Percentiles rank a stretch among this genome's conserved stretches.
Evolutionary conservation across 75 land plant genomes (phyloP).

Genomic region (Picea sitchensis): DNA sequence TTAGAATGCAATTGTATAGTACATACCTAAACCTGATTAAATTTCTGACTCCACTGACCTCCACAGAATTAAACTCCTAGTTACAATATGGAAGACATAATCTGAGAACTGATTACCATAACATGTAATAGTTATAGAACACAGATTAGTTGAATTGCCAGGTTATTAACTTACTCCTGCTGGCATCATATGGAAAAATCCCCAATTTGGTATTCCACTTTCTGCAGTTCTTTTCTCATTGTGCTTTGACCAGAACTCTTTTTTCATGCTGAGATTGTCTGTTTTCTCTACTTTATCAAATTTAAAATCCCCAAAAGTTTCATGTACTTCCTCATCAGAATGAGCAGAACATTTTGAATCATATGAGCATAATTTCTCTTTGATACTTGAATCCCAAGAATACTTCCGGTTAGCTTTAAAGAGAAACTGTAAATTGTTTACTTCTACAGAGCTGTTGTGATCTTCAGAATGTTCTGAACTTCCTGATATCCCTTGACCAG

Average conservation of each 20-base stretch:
- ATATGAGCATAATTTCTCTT: conserved; percentile 10
- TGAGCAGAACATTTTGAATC: conserved; percentile 14
- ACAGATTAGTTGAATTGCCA: too few relatives aligned
- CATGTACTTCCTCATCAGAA: conserved; percentile 11
- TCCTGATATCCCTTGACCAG: background rate
- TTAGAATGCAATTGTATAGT: too few relatives aligned
- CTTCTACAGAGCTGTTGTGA: conserved; percentile 1
- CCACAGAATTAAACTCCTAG: too few relatives aligned
- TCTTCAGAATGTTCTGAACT: background rate
- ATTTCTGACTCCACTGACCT: too few relatives aligned
- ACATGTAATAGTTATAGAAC: too few relatives aligned
- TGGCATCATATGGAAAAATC: conserved; percentile 54
- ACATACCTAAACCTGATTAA: too few relatives aligned
- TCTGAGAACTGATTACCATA: too few relatives aligned
- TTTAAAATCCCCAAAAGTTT: conserved; percentile 49
- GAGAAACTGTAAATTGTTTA: conserved; percentile 2
- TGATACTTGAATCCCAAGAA: conserved; percentile 4
- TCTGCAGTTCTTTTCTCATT: conserved; percentile 22
- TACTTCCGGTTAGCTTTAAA: background rate
- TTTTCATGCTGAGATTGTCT: conserved; percentile 19
- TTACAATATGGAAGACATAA: too few relatives aligned
- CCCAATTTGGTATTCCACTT: conserved; percentile 29
- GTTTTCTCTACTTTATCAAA: conserved; percentile 46
- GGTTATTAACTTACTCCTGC: conserved; percentile 43
- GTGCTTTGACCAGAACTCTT: conserved; percentile 55